Base-by-base conservation (phyloP, 108 stramenopile species). In the Stephanodiscus triporus region DNA sequence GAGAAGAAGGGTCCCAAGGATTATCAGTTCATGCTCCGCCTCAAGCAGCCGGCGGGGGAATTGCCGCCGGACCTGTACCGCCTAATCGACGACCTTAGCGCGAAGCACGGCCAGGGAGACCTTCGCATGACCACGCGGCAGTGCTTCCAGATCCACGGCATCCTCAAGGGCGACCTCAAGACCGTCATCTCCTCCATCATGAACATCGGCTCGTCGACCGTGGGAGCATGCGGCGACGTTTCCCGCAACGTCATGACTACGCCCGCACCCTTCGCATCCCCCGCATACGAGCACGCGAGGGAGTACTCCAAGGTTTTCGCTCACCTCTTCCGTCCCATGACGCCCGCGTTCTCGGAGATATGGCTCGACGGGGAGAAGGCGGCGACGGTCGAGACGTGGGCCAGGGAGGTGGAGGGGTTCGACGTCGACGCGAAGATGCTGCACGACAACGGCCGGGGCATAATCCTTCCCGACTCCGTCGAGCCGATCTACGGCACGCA, bases 141-240 rank as follows among this genome's bases (percentile, higher is more conserved):
- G 84, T 97, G 97, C 77, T 98, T 97, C 72, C 98, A 99, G 83
- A 91, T 99, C 42, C 98, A 99, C 89, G 97, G 98, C 8, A 93
- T 99, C 56, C 73, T 95, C 72, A 99, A 99, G 88, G 94, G 90
- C 38, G 73, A 88, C 72, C 92, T 99, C 30, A 99, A 99, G 84
- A 90, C 91, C 17, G 97, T 98, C 62, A 97, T 99, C 60, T 79
- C 87, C 53, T 88, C 91, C 73, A 97, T 99, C 63, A 99, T 98
- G 96, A 89, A 97, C 68, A 95, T 96, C 51, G 96, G 97, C 36
- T 95, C 95, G 17, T 91, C 91, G 60, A 98, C 97, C 29, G 94
- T 99, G 23, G 98, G 97, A 10, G 98, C 96, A 3, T 99, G 98
- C 84, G 98, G 98, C 16, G 98, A 99, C 71, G 97, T 99, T 38